Evolutionary conservation across 1,284 basidiomycete genomes (phyloP).

Genomic region (Trametes pubescens): DNA sequence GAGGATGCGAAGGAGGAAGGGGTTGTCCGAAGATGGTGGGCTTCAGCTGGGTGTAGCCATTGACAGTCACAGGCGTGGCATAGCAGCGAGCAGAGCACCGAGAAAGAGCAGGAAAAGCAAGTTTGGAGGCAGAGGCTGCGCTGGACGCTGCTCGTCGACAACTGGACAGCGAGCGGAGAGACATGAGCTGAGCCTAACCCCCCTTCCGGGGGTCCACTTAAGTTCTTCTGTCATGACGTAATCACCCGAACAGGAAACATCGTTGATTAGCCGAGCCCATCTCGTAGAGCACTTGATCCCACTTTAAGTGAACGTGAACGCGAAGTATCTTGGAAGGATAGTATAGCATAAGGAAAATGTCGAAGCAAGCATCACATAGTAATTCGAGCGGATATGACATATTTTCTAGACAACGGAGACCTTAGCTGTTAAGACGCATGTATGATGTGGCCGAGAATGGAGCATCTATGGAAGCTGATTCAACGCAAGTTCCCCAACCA

Average conservation of each 20-base stretch:
- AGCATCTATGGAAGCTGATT: too few relatives aligned
- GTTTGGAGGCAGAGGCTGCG: slow-evolving; percentile 24
- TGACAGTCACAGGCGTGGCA: slow-evolving; percentile 30
- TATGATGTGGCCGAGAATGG: too few relatives aligned
- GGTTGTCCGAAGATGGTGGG: slow-evolving; percentile 43
- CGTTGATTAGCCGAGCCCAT: neutral
- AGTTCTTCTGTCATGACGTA: slow-evolving; percentile 10
- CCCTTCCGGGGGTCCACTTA: slow-evolving; percentile 3
- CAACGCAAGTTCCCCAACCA: too few relatives aligned
- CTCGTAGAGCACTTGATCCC: too few relatives aligned
- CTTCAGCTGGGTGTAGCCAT: slow-evolving; percentile 35
- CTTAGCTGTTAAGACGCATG: too few relatives aligned
- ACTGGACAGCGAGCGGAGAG: slow-evolving; percentile 28
- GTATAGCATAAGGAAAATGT: neutral
- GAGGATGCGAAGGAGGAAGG: slow-evolving; percentile 41
- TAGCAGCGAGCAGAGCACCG: slow-evolving; percentile 13
- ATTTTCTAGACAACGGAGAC: too few relatives aligned
- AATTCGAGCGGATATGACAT: too few relatives aligned
- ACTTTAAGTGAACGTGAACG: too few relatives aligned
- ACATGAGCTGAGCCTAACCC: slow-evolving; percentile 23
- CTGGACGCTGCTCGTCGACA: slow-evolving; percentile 27
- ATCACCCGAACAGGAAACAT: slow-evolving; percentile 8
- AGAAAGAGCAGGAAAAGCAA: neutral
- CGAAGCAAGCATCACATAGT: neutral
- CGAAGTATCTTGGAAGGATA: neutral